These are phyloP conservation scores for Venturia effusa DNA, from an alignment of 2,329 filamentous ascomycete genomes.

Conservation along the genomic window DNA sequence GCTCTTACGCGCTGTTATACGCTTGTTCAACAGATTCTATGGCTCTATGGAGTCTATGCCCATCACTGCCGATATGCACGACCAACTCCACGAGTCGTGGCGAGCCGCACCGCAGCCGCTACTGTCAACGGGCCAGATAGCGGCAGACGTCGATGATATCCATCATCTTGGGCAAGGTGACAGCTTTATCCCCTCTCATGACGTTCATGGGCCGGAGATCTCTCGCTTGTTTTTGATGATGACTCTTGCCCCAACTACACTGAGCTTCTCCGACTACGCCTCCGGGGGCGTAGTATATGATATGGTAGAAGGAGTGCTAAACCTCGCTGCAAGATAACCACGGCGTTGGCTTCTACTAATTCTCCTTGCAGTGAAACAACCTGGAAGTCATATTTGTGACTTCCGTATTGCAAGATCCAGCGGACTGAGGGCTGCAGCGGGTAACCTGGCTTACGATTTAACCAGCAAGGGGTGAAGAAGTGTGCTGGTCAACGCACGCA, in stretches of 20 bases:
- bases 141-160: background rate
- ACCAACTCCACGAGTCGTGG: background rate
- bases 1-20: background rate
- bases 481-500: background rate
- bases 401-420: background rate
- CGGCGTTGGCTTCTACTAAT: background rate
- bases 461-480: background rate
- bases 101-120: background rate
- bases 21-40: background rate
- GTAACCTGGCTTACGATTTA: background rate
- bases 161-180: background rate
- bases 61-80: background rate
- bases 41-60: too few relatives aligned
- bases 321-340: background rate
- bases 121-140: background rate
- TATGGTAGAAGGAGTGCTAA: background rate
- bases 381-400: background rate
- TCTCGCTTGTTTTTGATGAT: background rate
- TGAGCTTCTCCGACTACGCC: background rate
- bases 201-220: background rate
- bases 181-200: background rate
- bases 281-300: background rate
- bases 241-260: background rate
- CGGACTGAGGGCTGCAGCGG: background rate
- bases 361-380: background rate